Base-by-base conservation (phyloP, 2,329 filamentous ascomycete species). In the Aspergillus pseudotamarii region DNA sequence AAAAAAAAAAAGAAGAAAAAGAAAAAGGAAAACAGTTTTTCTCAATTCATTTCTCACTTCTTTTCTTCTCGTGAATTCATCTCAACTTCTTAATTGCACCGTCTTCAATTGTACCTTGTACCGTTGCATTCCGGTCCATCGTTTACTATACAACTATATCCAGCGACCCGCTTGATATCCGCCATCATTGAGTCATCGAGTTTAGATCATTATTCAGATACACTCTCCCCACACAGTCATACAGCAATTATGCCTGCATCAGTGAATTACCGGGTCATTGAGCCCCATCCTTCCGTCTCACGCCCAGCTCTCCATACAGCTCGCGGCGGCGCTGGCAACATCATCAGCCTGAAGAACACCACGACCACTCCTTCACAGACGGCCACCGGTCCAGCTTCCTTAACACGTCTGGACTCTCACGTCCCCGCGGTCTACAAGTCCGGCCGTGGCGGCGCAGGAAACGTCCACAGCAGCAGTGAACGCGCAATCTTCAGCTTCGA, bases 401-500 rank as follows among this genome's bases (percentile, higher is more conserved):
- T 82, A 67, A 77, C 83, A 58, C 80, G 81, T 60, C 81, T 87
- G 62, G 77, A 81, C 67, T 79, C 78, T 38, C 81, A 80, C 59
- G 58, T 75, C 63, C 71, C 82, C 69, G 59, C 71, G 32, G 74
- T 74, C 57, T 81, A 78, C 75, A 78, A 70, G 34, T 78, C 81
- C 41, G 85, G 85, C 62, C 83, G 85, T 56, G 85, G 85, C 60
- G 85, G 85, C 51, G 83, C 83, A 19, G 85, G 85, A 66, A 87
- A 87, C 72, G 78, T 86, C 66, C 81, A 84, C 78, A 76, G 71
- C 70, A 79, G 78, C 72, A 78, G 76, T 64, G 84, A 89, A 69
- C 82, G 85, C 46, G 82, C 85, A 72, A 88, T 89, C 74, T 89
- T 89, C 82, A 85, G 83, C 76, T 89, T 89, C 77, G 87, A 89